A percentile compares a stretch with the other conserved stretches of the same genome.
Conservation (phyloP, 208 protist genomes). For the Phytomonas sp. region DNA sequence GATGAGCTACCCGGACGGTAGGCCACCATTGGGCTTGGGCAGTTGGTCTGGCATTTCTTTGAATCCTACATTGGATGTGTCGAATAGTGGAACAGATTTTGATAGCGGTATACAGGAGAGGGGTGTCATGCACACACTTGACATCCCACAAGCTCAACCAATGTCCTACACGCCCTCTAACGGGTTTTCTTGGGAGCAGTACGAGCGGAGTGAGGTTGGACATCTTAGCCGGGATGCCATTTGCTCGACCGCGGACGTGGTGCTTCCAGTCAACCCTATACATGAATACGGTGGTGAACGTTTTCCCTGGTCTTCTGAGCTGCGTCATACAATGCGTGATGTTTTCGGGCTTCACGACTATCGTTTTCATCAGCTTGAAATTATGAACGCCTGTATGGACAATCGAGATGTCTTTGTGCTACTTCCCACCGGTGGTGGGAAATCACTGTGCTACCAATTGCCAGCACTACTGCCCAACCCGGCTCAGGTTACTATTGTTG, state of each 20-base stretch:
- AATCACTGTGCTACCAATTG: conserved; percentile 95
- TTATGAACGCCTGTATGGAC: conserved; percentile 92
- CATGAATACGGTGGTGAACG: conserved; percentile 57
- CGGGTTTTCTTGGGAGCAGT: conserved; percentile 62
- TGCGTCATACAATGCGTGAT: conserved; percentile 84
- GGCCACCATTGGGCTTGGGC: neutral
- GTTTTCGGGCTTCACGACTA: conserved; percentile 87
- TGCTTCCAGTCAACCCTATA: conserved; percentile 62
- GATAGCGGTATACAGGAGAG: neutral
- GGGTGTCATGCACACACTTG: neutral
- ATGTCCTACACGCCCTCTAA: conserved; percentile 10
- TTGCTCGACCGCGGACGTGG: conserved; percentile 25
- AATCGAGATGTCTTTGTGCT: conserved; percentile 92
- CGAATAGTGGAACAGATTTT: neutral
- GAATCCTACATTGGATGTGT: neutral
- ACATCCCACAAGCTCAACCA: neutral
- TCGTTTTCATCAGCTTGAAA: conserved; percentile 87
- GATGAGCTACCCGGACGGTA: neutral
- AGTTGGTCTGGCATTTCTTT: neutral
- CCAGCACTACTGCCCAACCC: conserved; percentile 83
- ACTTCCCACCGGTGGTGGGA: conserved; percentile 92
- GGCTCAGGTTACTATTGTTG: conserved; percentile 85
- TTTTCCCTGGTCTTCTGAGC: conserved; percentile 73
- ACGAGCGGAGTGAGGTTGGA: conserved; percentile 32
- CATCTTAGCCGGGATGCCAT: conserved; percentile 23